These are phyloP conservation scores for Stephania cephalantha DNA, from an alignment of 164 flowering plant genomes.

Conservation along the genomic window DNA sequence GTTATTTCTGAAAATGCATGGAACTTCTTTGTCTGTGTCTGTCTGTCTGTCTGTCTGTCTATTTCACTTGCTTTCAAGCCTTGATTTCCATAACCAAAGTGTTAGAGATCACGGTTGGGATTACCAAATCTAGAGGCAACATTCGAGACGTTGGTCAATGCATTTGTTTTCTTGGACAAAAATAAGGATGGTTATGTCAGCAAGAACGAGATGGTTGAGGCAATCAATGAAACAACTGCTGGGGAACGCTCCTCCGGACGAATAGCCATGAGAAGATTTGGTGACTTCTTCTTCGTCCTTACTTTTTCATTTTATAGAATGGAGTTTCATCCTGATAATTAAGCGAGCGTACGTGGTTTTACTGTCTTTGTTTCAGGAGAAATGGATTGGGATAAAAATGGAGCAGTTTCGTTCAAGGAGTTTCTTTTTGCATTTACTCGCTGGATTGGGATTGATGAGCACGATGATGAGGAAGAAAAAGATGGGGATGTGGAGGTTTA, in stretches of 20 bases:
- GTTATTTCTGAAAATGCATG: neutral
- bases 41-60: neutral
- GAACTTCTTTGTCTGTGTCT: neutral
- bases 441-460: slow-evolving; percentile 89
- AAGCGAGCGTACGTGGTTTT: no score
- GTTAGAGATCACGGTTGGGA: slow-evolving; percentile 63
- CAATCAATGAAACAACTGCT: slow-evolving; percentile 68
- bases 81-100: slow-evolving; percentile 37
- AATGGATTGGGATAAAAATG: slow-evolving; percentile 99
- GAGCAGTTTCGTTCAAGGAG: slow-evolving; percentile 95
- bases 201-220: slow-evolving; percentile 83
- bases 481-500: slow-evolving; percentile 27
- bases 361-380: slow-evolving; percentile 35
- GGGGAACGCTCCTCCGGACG: slow-evolving; percentile 85
- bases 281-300: slow-evolving; percentile 33
- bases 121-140: slow-evolving; percentile 75
- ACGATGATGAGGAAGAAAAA: slow-evolving; percentile 44
- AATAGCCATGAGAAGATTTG: slow-evolving; percentile 91
- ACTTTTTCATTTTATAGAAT: no score
- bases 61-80: neutral
- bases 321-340: no score
- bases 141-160: slow-evolving; percentile 83
- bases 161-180: slow-evolving; percentile 93
- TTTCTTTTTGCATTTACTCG: slow-evolving; percentile 90
- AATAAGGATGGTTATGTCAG: slow-evolving; percentile 95